Base-by-base conservation (phyloP, 2,329 filamentous ascomycete species). In the Fusarium sp. region DNA sequence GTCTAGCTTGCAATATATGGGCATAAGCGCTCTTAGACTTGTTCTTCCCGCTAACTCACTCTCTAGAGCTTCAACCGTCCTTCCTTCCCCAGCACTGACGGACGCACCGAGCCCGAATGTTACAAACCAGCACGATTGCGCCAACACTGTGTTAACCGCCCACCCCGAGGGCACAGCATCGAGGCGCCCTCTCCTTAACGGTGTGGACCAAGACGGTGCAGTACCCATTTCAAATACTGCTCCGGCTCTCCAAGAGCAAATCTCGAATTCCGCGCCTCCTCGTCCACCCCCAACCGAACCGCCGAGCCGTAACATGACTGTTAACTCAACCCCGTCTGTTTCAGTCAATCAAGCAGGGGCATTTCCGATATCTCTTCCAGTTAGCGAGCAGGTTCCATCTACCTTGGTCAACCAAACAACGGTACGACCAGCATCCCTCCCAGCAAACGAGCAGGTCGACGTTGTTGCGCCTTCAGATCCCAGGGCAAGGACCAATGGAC, bases 41-140 rank as follows among this genome's bases (percentile, higher is more conserved):
- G 46, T 42, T 51, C 49, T 38, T 60, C 38, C 50, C 44, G 55
- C 72, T 75, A 62, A 75, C 59, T 36, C 23, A 27, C 25, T n/a
- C 34, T 44, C 53, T 40, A 75, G 73, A 70, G 27, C 51, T 18
- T 68, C 76, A 62, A 71, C 78, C 33, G 80, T 86, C 18, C 82
- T 90, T 54, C 87, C 88, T 6, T 90, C 90, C 13, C 88, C 89
- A 31, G 84, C 88, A 11, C 84, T 86, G 10, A 91, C 87, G 74
- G 86, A 90, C 68, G 87, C 89, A 65, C 80, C 82, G 14, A 87
- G 85, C 72, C 85, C 85, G 23, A 76, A 76, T 66, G 64, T 78
- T 61, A 74, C 79, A 64, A 77, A 72, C 61, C 54, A 75, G 69
- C 65, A 72, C 74, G 75, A 81, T 63, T 80, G 79, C 72, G 74